Evolutionary conservation across 2,329 filamentous ascomycete genomes (phyloP).

Genomic region (Erysiphe neolycopersici): DNA sequence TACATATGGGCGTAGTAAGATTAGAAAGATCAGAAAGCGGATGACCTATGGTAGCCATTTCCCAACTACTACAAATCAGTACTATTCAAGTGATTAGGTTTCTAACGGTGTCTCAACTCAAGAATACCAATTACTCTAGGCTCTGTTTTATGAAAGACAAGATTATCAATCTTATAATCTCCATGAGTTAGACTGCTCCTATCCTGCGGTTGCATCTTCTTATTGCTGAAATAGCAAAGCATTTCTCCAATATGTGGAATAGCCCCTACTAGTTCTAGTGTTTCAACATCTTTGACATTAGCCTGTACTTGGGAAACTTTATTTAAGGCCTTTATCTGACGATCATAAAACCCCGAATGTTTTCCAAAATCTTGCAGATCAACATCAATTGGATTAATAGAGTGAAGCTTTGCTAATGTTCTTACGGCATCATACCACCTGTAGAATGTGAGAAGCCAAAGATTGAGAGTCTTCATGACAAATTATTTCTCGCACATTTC

Average conservation of each 20-base stretch:
- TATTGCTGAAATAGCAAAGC: constrained; percentile 49
- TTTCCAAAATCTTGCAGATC: constrained; percentile 51
- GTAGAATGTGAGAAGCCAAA: constrained; percentile 1
- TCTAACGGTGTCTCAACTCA: constrained; percentile 26
- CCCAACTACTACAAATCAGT: constrained; percentile 33
- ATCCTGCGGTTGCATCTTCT: constrained; percentile 45
- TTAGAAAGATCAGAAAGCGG: constrained; percentile 79
- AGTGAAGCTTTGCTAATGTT: constrained; percentile 67
- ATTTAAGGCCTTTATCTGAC: constrained; percentile 63
- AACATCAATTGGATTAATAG: constrained; percentile 36
- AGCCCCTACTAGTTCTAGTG: constrained; percentile 45
- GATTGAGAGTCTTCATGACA: background rate
- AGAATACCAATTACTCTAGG: constrained; percentile 74
- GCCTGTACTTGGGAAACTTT: constrained; percentile 59
- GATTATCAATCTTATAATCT: constrained; percentile 87
- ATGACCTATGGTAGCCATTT: constrained; percentile 96
- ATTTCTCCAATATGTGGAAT: constrained; percentile 66
- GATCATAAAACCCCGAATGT: constrained; percentile 50
- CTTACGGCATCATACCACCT: constrained; percentile 63
- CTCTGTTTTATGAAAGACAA: constrained; percentile 74
- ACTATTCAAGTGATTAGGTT: background rate
- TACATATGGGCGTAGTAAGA: constrained; percentile 27
- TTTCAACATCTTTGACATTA: constrained; percentile 48
- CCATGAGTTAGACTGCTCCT: constrained; percentile 64
- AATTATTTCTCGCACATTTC: constrained; percentile 26